Evolutionary conservation across 768 basidiomycete genomes (phyloP), one percentile per base, ranked within the genome.

Genomic region (Phanerochaete carnosa): DNA sequence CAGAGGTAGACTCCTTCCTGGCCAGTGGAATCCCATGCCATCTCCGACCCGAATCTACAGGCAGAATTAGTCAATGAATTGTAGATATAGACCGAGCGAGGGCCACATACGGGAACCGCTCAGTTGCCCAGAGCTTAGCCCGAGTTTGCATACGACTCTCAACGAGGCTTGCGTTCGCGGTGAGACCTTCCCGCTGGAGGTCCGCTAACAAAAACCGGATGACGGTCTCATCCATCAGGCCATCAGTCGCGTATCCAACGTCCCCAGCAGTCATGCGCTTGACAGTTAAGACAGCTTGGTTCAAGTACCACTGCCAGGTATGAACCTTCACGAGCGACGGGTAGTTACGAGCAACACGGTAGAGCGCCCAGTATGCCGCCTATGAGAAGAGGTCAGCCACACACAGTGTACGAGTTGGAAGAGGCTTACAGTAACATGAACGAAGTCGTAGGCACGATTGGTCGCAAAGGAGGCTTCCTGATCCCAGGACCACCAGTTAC

Each of bases 151-250:
- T 85, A 61, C 75, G 74, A 33, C 69, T 73, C 65, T 83, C 73
- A 6, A 84, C 71, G 7, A 80, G 66, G 1, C 76, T 80, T 4
- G 79, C 81, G 64, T 83, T 82, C 5, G 74, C 68, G 16, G 75
- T 77, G 54, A 82, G 65, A 3, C 83, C 83, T 61, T 85, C 83
- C 8, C 82, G 71, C 65, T 79, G 78, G 54, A 85, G 67, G 64
- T 85, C 83, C 54, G 80, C 72, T 29, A 85, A 68, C 23, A 84
- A 66, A 25, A 76, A 71, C 3, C 76, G 70, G 45, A 80, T 71
- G 33, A 84, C 82, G 0, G 83, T 84, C 69, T 85, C 83, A 29
- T 81, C 83, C 83, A 85, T 85, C 23, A 84, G 70, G 1, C 83
- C 83, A 59, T 76, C 80, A 39, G 71, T 66, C 1, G 72, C 75